phyloP scores from a whole-genome alignment of 2,329 filamentous ascomycete species.

The Ceratocystis diversiconidia region DNA sequence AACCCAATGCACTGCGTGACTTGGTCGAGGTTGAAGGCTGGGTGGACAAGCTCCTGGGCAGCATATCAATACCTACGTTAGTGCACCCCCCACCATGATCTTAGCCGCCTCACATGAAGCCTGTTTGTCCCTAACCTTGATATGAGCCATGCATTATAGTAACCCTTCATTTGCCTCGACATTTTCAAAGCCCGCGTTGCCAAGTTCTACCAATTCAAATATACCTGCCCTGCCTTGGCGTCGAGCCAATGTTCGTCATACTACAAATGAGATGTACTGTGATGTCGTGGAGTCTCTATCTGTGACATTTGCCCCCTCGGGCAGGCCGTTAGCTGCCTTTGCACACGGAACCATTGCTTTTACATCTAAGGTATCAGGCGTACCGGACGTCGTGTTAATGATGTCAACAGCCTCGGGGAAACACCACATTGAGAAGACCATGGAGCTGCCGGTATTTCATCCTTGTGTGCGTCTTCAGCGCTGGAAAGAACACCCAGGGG shows the following conservation, averaged over 20 bases:
- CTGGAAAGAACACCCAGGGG: constrained; percentile 79
- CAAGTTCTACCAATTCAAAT: constrained; percentile 32
- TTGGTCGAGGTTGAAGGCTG: constrained; percentile 83
- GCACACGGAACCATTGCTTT: constrained; percentile 89
- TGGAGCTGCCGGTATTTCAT: constrained; percentile 88
- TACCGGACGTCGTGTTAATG: constrained; percentile 75
- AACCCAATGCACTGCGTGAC: constrained; percentile 83
- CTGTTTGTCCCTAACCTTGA: constrained; percentile 15
- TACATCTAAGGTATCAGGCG: constrained; percentile 84
- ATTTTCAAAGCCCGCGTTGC: constrained; percentile 28
- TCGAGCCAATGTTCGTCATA: constrained; percentile 81
- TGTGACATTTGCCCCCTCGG: constrained; percentile 81
- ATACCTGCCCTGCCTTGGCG: constrained; percentile 66
- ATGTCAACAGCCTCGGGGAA: constrained; percentile 71
- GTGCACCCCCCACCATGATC: constrained; percentile 17
- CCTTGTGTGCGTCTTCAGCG: constrained; percentile 82
- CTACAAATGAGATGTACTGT: constrained; percentile 92
- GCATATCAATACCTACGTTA: constrained; percentile 68
- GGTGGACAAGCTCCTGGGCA: constrained; percentile 76
- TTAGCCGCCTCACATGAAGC: not conserved
- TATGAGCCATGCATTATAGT: constrained; percentile 22
- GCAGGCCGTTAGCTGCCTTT: constrained; percentile 71
- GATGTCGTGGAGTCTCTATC: constrained; percentile 84
- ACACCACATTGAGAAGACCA: constrained; percentile 55
- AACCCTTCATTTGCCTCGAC: constrained; percentile 29